A percentile compares a stretch with the other conserved stretches of the same genome.
Evolutionary conservation across 208 protist species (phyloP).

Genomic region (Leishmania major): DNA sequence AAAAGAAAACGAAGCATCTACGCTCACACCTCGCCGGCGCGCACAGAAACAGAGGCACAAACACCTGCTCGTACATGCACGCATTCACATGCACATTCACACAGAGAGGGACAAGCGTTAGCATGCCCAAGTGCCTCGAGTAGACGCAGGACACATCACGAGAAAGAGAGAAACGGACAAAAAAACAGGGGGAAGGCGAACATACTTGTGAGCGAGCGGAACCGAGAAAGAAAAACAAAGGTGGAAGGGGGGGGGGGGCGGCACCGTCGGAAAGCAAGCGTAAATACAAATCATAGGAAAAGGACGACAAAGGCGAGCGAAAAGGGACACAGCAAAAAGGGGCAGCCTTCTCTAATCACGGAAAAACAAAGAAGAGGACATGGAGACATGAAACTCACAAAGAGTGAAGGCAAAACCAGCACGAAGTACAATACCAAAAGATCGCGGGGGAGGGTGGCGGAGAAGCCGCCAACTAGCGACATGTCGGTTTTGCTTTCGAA

Average conservation of each 20-base stretch:
- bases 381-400: too few species aligned
- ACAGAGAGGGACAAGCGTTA: neutral
- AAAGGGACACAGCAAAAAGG: neutral
- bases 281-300: neutral
- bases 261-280: neutral
- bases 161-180: neutral
- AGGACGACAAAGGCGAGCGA: neutral
- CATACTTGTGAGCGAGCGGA: neutral
- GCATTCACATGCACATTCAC: neutral
- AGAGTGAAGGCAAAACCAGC: neutral
- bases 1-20: neutral
- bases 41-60: neutral
- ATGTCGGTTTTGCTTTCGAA: neutral
- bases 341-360: neutral
- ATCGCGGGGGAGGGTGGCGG: neutral
- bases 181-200: neutral
- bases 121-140: neutral
- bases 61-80: neutral
- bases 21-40: neutral
- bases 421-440: neutral
- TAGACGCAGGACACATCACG: neutral
- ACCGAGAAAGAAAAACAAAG: conserved; percentile 5
- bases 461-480: neutral
- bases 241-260: neutral
- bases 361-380: neutral